Base-by-base conservation (phyloP, 768 basidiomycete species). In the Podaxis sp. region DNA sequence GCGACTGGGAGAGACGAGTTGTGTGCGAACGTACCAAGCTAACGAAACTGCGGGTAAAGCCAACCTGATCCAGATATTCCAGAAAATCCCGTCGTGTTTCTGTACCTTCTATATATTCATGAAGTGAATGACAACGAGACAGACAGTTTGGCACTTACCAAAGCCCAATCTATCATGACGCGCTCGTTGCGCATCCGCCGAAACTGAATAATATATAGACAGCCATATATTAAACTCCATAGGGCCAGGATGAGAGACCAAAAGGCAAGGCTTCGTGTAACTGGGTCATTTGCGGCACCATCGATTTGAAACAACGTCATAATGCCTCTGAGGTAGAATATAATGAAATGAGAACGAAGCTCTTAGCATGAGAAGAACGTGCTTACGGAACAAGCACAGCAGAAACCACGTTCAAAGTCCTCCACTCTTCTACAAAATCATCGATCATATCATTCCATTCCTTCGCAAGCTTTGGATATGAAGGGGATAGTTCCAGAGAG, bases 1-100 rank as follows among this genome's bases (percentile, higher is more conserved):
- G 33, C 0, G 33, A 24, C 2, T 24, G 22, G 10, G 24, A 4
- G 26, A 24, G 10, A 12, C 28, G 17, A 4, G 4, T 4, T 33
- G 52, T 6, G 15, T n/a, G n/a, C 24, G 2, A 28, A 58, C 67
- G 24, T 58, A 84, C 86, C 86, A 88, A 2, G 82, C 77, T 36
- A 88, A 79, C 84, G 85, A 88, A 12, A 85, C 66, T 0, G 79
- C 82, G 0, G 87, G 87, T 75, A 86, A 78, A 0, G 87, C 83
- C 24, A 89, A 76, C 12, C 88, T 63, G 1, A 89, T 82, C 86
- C 87, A 87, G 4, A 86, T 82, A 64, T 89, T 89, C 88, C 88
- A 78, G 67, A 70, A 74, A 6, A 74, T 71, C 0, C n/a, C 15
- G 12, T 62, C 59, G 0, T 71, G 66, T 38, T 70, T 71, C 38